A percentile compares a stretch with the other conserved stretches of the same genome.
phyloP scores from a whole-genome alignment of 2,329 filamentous ascomycete genomes.

The Sporothrix inflata region DNA sequence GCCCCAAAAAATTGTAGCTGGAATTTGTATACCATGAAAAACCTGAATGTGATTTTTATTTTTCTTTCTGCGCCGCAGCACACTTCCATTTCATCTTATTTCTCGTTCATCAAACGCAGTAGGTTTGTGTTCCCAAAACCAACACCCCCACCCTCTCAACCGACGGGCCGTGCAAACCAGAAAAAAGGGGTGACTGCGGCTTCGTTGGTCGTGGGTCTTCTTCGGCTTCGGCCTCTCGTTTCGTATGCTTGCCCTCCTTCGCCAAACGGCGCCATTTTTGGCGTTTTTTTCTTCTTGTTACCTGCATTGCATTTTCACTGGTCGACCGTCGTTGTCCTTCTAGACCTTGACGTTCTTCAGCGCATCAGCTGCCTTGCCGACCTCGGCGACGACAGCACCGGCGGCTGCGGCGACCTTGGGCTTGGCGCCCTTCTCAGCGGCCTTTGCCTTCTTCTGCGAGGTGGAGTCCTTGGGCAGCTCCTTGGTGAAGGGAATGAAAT shows the following conservation, averaged over 20 bases:
- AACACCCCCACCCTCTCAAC: background rate
- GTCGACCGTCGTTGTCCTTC: conserved; percentile 1
- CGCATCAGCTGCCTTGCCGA: conserved; percentile 38
- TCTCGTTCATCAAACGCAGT: background rate
- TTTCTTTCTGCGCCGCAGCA: background rate
- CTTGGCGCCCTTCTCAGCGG: conserved; percentile 35
- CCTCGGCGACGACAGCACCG: conserved; percentile 31
- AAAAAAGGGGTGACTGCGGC: background rate
- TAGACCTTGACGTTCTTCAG: conserved; percentile 39
- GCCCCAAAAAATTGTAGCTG: background rate
- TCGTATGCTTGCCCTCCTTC: conserved; percentile 20
- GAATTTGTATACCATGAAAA: conserved; percentile 10
- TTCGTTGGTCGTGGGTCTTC: background rate
- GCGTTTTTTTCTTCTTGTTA: background rate
- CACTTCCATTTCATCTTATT: background rate
- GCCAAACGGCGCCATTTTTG: conserved; percentile 20
- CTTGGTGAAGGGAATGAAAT: conserved; percentile 86
- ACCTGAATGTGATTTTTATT: background rate
- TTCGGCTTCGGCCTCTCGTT: conserved; percentile 22
- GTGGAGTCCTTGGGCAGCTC: conserved; percentile 73
- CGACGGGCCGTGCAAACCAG: background rate
- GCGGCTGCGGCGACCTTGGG: conserved; percentile 34
- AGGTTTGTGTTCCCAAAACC: background rate
- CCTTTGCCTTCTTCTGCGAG: conserved; percentile 37
- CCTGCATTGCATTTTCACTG: background rate